phyloP scores from a whole-genome alignment of 768 basidiomycete species.

The Suillus brevipes region DNA sequence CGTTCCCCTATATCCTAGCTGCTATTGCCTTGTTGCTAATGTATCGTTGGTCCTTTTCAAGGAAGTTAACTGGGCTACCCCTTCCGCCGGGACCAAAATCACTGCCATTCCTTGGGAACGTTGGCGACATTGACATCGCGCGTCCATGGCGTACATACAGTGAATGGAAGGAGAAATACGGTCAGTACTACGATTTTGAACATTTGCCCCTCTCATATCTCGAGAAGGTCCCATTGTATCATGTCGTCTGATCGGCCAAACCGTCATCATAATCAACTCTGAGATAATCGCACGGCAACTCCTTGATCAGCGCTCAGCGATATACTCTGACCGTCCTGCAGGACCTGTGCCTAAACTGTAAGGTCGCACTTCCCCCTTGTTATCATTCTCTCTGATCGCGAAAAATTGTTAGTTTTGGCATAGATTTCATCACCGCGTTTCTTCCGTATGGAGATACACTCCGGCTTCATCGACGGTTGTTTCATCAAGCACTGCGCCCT shows the following conservation, averaged over 20 bases:
- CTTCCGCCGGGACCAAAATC: not conserved
- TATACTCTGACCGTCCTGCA: conserved; percentile 30
- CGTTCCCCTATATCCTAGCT: not conserved
- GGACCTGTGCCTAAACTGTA: conserved; percentile 25
- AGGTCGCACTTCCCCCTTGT: not conserved
- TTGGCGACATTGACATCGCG: not conserved
- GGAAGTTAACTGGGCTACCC: not conserved
- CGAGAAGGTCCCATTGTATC: conserved; percentile 30
- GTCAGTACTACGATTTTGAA: conserved; percentile 9
- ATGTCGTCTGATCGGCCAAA: conserved; percentile 27
- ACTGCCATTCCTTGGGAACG: not conserved
- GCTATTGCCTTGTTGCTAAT: not conserved
- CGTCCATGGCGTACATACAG: conserved; percentile 21
- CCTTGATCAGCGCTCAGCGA: conserved; percentile 31
- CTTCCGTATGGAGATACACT: conserved; percentile 29
- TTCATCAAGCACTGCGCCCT: conserved; percentile 27
- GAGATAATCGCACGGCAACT: conserved; percentile 25
- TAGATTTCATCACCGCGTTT: conserved; percentile 32
- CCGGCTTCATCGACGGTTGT: conserved; percentile 29
- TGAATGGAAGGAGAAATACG: conserved; percentile 30
- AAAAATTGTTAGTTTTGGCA: conserved; percentile 22
- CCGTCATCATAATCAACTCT: conserved; percentile 29
- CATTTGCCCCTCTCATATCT: not conserved
- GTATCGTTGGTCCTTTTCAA: not conserved
- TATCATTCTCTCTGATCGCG: not conserved